Evolutionary conservation across 2,329 filamentous ascomycete genomes (phyloP).

Genomic region (Coniochaeta sp.): DNA sequence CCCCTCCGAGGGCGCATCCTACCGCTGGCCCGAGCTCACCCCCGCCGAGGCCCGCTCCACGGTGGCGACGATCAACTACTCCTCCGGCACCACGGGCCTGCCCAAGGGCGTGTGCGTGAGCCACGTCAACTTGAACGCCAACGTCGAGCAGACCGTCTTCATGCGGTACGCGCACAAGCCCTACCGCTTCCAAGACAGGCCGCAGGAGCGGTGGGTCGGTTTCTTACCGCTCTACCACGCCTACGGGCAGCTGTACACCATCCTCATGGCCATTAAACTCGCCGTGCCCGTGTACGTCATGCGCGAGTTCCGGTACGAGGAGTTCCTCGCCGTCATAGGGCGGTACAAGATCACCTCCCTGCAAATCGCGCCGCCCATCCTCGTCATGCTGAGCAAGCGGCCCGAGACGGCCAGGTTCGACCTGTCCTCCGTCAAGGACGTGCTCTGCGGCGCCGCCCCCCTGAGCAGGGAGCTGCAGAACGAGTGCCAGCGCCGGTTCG

Average conservation of each 20-base stretch:
- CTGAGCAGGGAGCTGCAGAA: conserved; percentile 38
- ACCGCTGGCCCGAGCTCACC: conserved; percentile 32
- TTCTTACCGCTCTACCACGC: conserved; percentile 62
- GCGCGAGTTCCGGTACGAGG: conserved; percentile 45
- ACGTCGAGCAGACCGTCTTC: conserved; percentile 41
- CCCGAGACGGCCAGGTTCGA: conserved; percentile 44
- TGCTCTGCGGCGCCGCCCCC: conserved; percentile 48
- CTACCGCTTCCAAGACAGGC: conserved; percentile 25
- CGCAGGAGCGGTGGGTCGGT: conserved; percentile 42
- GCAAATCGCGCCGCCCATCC: conserved; percentile 48
- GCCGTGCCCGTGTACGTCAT: conserved; percentile 37
- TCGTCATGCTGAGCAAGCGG: conserved; percentile 54
- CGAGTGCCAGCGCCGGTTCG: conserved; percentile 7
- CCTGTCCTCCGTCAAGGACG: conserved; percentile 38
- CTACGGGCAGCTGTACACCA: conserved; percentile 30
- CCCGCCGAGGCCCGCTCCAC: conserved; percentile 25
- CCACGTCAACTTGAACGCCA: conserved; percentile 37
- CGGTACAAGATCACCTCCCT: conserved; percentile 46
- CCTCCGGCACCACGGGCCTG: conserved; percentile 42
- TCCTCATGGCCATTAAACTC: conserved; percentile 39
- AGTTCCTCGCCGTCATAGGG: conserved; percentile 43
- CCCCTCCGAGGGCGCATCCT: conserved; percentile 22
- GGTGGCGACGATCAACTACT: conserved; percentile 38
- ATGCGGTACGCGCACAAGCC: conserved; percentile 23
- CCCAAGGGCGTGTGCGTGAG: conserved; percentile 31